Evolutionary conservation across 169 alveolate genomes (phyloP), one percentile per base, ranked within the genome.

Genomic region (Eimeria brunetti): DNA sequence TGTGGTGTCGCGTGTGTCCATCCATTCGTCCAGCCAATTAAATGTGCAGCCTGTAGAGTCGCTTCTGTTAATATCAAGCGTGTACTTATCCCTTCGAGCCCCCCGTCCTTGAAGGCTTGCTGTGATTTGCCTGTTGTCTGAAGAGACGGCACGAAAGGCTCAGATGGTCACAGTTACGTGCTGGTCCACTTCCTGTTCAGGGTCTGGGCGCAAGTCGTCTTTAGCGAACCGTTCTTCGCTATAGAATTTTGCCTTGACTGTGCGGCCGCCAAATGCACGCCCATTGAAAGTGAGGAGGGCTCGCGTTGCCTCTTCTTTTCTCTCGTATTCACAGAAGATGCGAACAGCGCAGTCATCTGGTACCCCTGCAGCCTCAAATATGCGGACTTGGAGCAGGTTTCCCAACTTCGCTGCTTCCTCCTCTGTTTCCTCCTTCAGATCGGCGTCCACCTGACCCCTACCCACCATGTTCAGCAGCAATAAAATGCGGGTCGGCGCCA

Each of bases 321-420:
- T 69, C 88, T 97, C 98, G 67, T 97, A 97, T 80, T 96, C 98
- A 83, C 97, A 96, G 60, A 94, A 96, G 53, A 97, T 97, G 83
- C 97, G 96, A 41, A 97, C 97, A 81, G 97, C 97, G 60, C 92
- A 93, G 16, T 97, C 97, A 88, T 97, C 98, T 30, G 95, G 93
- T 62, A 95, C 92, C 53, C 94, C 96, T 33, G 95, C 83, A 36
- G 96, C 97, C 84, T 91, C 96, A 46, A 94, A 69, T 33, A 97
- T 94, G 73, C 90, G 88, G 84, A 96, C 96, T 84, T 95, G 95
- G 80, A 97, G 88, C 53, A 97, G 94, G 81, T 96, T 97, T 69
- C 98, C 98, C 85, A 96, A 95, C 86, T 97, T 96, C 5, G 97
- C 94, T 36, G 97, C 98, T 67, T 97, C 98, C 84, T 96, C 97